A percentile compares a stretch with the other conserved stretches of the same genome.
Evolutionary conservation across 495 filamentous ascomycete species (phyloP).

Genomic region (Penicillium waksmanii): DNA sequence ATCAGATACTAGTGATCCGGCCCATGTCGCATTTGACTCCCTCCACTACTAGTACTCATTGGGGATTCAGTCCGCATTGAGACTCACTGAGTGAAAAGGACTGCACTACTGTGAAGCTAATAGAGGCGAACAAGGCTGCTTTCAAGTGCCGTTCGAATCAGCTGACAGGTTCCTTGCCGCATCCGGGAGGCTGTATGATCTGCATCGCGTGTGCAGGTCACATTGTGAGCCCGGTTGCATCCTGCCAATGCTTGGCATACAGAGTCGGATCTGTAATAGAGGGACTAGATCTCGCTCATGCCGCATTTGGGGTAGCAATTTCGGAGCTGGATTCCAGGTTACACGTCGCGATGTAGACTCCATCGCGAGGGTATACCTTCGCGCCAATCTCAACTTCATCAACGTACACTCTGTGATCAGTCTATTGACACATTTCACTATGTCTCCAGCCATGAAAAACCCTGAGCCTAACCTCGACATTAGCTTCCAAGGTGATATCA

Average conservation of each 20-base stretch:
- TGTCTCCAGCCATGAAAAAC: constrained; percentile 32
- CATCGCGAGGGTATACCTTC: neutral
- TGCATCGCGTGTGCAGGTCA: constrained; percentile 9
- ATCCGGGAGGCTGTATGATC: constrained; percentile 24
- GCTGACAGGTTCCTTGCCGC: constrained; percentile 14
- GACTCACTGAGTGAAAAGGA: neutral
- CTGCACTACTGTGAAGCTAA: neutral
- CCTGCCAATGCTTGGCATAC: constrained; percentile 5
- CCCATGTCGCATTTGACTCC: neutral
- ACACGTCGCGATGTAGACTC: neutral
- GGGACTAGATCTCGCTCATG: no score
- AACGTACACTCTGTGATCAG: neutral
- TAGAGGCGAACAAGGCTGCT: neutral
- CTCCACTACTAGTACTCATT: neutral
- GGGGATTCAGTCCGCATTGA: neutral
- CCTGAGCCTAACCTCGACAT: constrained; percentile 33
- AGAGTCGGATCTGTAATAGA: neutral
- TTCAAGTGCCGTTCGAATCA: neutral
- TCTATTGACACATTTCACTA: neutral
- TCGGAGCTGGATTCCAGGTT: neutral
- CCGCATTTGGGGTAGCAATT: neutral
- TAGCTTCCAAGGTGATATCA: constrained; percentile 33
- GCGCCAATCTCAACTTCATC: neutral
- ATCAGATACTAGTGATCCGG: neutral
- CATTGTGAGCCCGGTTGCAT: constrained; percentile 23